These are phyloP conservation scores for Scortechinia acanthostroma DNA, from an alignment of 2,329 filamentous ascomycete species.

Conservation along the genomic window DNA sequence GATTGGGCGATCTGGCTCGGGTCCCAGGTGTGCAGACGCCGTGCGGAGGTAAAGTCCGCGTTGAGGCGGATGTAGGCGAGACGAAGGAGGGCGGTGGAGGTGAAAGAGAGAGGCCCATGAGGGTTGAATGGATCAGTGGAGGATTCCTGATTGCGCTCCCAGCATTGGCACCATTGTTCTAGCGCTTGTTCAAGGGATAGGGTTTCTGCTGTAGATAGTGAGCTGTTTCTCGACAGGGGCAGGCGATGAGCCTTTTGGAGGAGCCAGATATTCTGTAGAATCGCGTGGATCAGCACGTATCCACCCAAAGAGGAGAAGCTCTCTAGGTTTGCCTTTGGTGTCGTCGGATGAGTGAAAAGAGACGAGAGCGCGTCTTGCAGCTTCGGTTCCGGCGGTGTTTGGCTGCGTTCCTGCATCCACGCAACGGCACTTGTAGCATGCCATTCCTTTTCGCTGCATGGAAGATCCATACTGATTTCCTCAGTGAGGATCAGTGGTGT, in stretches of 20 bases:
- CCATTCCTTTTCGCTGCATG: conserved; percentile 11
- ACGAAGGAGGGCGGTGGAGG: conserved; percentile 20
- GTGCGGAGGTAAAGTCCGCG: conserved; percentile 18
- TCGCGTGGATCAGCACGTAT: conserved; percentile 3
- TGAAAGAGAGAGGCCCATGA: conserved; percentile 6
- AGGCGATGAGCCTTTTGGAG: neutral
- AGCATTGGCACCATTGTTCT: neutral
- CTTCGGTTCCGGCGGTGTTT: neutral
- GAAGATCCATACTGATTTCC: conserved; percentile 23
- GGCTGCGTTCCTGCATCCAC: conserved; percentile 2
- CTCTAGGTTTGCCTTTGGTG: neutral
- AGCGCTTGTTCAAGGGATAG: conserved; percentile 2
- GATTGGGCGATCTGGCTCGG: conserved; percentile 14
- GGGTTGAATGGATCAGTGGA: conserved; percentile 3
- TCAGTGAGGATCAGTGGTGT: conserved; percentile 23
- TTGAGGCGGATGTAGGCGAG: conserved; percentile 22
- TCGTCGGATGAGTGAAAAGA: neutral
- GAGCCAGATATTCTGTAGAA: conserved; percentile 3
- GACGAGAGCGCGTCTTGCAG: conserved; percentile 2
- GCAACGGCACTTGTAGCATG: neutral
- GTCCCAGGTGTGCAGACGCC: conserved; percentile 19
- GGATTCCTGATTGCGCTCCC: conserved; percentile 3
- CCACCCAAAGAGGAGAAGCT: conserved; percentile 3
- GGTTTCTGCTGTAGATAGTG: neutral
- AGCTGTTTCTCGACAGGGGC: neutral